A percentile compares a stretch with the other conserved stretches of the same genome.
Conservation (phyloP, 2,329 filamentous ascomycete genomes). For the Hypoxylon sp. region DNA sequence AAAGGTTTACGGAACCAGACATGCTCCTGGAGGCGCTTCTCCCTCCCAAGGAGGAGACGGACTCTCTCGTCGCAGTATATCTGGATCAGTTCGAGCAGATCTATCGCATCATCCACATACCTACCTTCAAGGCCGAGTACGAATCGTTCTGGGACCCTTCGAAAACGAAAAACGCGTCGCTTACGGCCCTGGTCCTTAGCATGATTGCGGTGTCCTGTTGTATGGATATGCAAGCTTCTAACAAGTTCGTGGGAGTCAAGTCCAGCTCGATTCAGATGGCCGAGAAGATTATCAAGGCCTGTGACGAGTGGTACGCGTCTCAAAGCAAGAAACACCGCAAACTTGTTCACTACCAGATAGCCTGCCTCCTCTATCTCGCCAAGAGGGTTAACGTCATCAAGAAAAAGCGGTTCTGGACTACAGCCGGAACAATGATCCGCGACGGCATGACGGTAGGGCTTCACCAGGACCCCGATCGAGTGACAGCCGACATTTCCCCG, state of each 20-base stretch:
- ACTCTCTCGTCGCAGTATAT: constrained; percentile 59
- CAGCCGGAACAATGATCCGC: constrained; percentile 62
- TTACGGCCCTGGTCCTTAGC: constrained; percentile 65
- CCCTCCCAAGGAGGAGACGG: constrained; percentile 56
- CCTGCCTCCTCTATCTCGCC: constrained; percentile 66
- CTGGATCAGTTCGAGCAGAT: constrained; percentile 64
- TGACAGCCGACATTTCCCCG: constrained; percentile 62
- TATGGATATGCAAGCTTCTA: constrained; percentile 59
- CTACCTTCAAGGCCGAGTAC: constrained; percentile 65
- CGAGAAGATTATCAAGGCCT: constrained; percentile 63
- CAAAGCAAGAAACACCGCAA: constrained; percentile 69
- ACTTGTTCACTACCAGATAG: constrained; percentile 67
- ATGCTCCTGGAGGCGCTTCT: constrained; percentile 59
- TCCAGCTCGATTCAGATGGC: constrained; percentile 63
- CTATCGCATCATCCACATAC: constrained; percentile 66
- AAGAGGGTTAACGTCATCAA: constrained; percentile 70
- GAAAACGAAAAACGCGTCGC: constrained; percentile 57
- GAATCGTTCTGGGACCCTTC: constrained; percentile 61
- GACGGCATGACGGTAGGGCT: constrained; percentile 66
- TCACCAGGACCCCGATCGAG: constrained; percentile 65
- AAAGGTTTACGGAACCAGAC: constrained; percentile 57
- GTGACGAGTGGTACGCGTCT: constrained; percentile 60
- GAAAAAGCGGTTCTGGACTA: constrained; percentile 71
- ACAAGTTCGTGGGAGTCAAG: constrained; percentile 65
- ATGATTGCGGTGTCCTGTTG: constrained; percentile 68